Evolutionary conservation across 495 filamentous ascomycete genomes (phyloP).

Genomic region (Penicillium lagena): DNA sequence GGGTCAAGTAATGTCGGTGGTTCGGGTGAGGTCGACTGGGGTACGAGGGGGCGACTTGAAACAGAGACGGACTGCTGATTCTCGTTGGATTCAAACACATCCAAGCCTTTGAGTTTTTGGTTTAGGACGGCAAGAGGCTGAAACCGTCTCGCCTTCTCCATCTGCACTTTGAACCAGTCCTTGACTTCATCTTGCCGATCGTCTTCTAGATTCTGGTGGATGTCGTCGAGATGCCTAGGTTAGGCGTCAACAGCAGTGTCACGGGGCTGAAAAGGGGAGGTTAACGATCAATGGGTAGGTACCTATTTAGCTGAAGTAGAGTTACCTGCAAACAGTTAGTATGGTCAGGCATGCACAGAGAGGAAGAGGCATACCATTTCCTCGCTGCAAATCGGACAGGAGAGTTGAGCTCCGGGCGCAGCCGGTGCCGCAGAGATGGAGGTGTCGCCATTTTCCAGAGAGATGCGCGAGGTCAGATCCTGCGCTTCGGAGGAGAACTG

Average conservation of each 20-base stretch:
- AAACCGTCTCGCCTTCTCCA: constrained; percentile 91
- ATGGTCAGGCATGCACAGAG: background rate
- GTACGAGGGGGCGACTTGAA: constrained; percentile 22
- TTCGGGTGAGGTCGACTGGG: constrained; percentile 26
- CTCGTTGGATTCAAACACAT: constrained; percentile 96
- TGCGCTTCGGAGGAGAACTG: constrained; percentile 51
- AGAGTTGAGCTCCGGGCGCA: constrained; percentile 56
- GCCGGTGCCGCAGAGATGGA: constrained; percentile 43
- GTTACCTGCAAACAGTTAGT: constrained; percentile 57
- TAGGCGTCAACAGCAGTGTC: constrained; percentile 12
- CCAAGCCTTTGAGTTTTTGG: constrained; percentile 94
- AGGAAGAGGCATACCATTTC: constrained; percentile 65
- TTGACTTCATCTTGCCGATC: constrained; percentile 94
- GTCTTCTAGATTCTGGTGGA: constrained; percentile 88
- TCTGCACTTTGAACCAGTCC: constrained; percentile 95
- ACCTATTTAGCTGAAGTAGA: constrained; percentile 86
- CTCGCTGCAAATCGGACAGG: constrained; percentile 94
- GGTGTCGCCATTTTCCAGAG: constrained; percentile 45
- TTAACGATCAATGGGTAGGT: constrained; percentile 8
- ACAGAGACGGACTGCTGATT: constrained; percentile 25
- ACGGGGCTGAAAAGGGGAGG: background rate
- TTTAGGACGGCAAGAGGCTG: constrained; percentile 88
- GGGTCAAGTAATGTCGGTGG: constrained; percentile 53
- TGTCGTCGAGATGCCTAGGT: constrained; percentile 82
- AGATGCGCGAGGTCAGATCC: constrained; percentile 53